Percentiles rank a stretch among this genome's conserved stretches.
Conservation (phyloP, 495 filamentous ascomycete genomes). For the Xylaria intraflava region DNA sequence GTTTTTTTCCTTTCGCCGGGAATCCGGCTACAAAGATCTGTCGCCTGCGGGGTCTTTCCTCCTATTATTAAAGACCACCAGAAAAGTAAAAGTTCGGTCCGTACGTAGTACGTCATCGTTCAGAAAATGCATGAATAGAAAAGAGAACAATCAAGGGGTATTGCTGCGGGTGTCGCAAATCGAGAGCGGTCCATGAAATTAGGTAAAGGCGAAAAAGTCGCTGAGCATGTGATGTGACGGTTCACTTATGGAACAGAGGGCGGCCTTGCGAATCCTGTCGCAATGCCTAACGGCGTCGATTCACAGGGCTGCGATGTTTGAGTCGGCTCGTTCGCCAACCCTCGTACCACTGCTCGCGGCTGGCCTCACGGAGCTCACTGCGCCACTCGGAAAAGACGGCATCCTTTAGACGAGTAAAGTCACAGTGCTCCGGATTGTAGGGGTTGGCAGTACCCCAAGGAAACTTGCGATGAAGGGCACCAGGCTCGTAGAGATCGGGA, state of each 20-base stretch:
- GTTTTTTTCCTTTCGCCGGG: neutral
- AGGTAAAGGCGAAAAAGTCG: conserved; percentile 5
- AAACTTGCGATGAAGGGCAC: conserved; percentile 72
- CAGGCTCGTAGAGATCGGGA: conserved; percentile 81
- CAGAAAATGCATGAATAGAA: conserved; percentile 8
- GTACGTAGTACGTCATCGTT: conserved; percentile 11
- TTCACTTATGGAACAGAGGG: conserved; percentile 12
- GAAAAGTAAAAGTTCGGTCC: conserved; percentile 1
- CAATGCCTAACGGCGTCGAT: conserved; percentile 26
- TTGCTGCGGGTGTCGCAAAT: conserved; percentile 13
- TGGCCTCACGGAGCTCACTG: conserved; percentile 81
- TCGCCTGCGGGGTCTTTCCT: conserved; percentile 2
- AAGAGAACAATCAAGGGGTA: conserved; percentile 14
- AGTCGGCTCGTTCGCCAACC: conserved; percentile 75
- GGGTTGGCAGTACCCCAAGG: conserved; percentile 97
- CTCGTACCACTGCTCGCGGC: conserved; percentile 92
- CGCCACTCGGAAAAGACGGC: conserved; percentile 92
- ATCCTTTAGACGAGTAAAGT: conserved; percentile 86
- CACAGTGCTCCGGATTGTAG: conserved; percentile 83
- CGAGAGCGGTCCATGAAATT: neutral
- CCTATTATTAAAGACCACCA: neutral
- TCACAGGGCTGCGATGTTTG: conserved; percentile 35
- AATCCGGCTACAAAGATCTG: neutral
- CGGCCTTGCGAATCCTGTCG: conserved; percentile 13
- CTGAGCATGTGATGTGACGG: conserved; percentile 14